Base-by-base conservation (phyloP, 257 asterid genomes). In the Rubia yunnanensis region DNA sequence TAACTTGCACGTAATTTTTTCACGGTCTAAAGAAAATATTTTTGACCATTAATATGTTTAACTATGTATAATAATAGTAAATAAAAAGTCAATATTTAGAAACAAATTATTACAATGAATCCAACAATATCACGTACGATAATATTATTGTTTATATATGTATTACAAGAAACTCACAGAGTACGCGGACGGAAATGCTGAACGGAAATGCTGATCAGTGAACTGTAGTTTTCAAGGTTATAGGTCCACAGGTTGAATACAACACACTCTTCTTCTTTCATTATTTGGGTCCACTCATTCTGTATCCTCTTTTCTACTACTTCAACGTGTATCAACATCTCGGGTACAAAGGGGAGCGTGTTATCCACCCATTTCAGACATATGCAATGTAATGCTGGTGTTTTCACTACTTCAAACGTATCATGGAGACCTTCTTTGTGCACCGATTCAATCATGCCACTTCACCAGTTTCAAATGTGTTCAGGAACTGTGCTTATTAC, bases 371-470 rank as follows among this genome's bases (percentile, higher is more conserved):
- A 4, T 90, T 67, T 46, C 99, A 94, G 74, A 88, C 99, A 15
- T 94, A 94, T 68, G 99, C 99, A 44, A 55, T 92, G 70, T 90
- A 89, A 60, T 90, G 83, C 81, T 92, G 97, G 97, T 87, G 92
- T 63, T 82, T 92, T 77, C 99, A 92, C 82, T 92, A 92, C 83
- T 83, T 85, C 55, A 94, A 94, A 62, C 95, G 99, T 39, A 90
- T 90, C 23, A 77, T 86, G 86, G 97, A 94, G 55, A 94, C 99
- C 63, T 94, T 94, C 60, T 94, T 94, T 48, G 96, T 94, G 70
- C 99, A 94, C 77, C 95, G 91, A 8, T 94, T 94, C 75, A 90
- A 96, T 86, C 99, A 94, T 68, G 97, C 97, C 35, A 90, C 99
- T 5, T 94, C 99, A n/a, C 99, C 99, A 10, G 66, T 92, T 65